phyloP scores from a whole-genome alignment of 306 rosid species.

The Trifolium dubium region DNA sequence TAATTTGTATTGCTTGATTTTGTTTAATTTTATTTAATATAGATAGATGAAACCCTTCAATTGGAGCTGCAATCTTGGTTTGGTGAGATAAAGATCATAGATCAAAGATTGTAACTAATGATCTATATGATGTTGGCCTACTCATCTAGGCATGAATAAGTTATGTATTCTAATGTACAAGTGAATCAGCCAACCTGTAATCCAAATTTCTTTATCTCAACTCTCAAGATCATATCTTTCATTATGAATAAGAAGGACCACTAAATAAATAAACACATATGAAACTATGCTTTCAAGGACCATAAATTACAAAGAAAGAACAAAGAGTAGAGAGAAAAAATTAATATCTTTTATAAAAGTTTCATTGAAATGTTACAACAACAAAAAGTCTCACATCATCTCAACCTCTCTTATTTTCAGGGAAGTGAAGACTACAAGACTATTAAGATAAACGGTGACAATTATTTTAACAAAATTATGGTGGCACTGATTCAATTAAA shows the following conservation, averaged over 20 bases:
- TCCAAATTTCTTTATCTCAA: neutral
- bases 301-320: slow-evolving; percentile 28
- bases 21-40: neutral
- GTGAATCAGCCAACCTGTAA: slow-evolving; percentile 37
- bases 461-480: too few relatives aligned
- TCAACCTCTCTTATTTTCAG: slow-evolving; percentile 11
- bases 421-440: neutral
- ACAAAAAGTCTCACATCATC: slow-evolving; percentile 17
- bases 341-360: neutral
- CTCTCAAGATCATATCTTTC: slow-evolving; percentile 14
- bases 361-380: slow-evolving; percentile 17
- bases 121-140: slow-evolving; percentile 26
- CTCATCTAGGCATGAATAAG: slow-evolving; percentile 25
- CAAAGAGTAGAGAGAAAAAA: slow-evolving; percentile 15
- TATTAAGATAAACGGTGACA: neutral
- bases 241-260: neutral
- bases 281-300: slow-evolving; percentile 11
- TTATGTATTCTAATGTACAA: slow-evolving; percentile 33
- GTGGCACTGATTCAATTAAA: too few relatives aligned
- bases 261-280: neutral
- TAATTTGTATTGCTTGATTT: neutral
- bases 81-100: slow-evolving; percentile 28
- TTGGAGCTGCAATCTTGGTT: slow-evolving; percentile 18
- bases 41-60: slow-evolving; percentile 14
- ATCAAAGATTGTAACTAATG: slow-evolving; percentile 17